Evolutionary conservation across 352 stramenopile genomes (phyloP).

Genomic region (Elongisporangium senticosum): DNA sequence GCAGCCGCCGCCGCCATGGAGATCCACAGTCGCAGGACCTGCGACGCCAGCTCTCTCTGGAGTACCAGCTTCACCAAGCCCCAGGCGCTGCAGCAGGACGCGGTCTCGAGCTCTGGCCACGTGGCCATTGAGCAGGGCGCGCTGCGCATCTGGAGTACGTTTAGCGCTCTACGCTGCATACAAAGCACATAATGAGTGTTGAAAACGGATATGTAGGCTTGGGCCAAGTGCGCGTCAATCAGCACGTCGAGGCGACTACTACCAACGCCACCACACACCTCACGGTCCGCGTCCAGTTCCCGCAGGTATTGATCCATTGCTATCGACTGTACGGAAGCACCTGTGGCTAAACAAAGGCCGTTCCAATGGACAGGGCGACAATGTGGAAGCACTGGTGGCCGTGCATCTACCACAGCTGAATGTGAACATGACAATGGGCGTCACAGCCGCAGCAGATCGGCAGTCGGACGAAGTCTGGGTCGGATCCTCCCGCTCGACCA

Average conservation of each 20-base stretch:
- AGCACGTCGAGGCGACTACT: constrained; percentile 1
- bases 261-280: constrained; percentile 13
- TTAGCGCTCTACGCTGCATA: neutral
- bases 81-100: constrained; percentile 13
- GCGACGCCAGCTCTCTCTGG: constrained; percentile 29
- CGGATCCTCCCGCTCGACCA: constrained; percentile 25
- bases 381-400: constrained; percentile 17
- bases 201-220: neutral
- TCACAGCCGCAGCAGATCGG: constrained; percentile 4
- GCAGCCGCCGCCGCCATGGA: constrained; percentile 11
- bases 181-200: neutral
- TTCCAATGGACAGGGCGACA: constrained; percentile 1
- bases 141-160: constrained; percentile 10
- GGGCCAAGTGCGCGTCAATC: constrained; percentile 9
- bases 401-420: constrained; percentile 16
- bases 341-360: constrained; percentile 5
- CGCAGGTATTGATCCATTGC: constrained; percentile 13
- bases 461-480: constrained; percentile 18
- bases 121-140: constrained; percentile 10
- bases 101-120: constrained; percentile 14
- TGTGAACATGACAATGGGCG: constrained; percentile 22
- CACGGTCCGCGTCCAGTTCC: constrained; percentile 16
- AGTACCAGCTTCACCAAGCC: constrained; percentile 14
- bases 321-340: neutral
- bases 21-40: constrained; percentile 29